Percentiles rank a stretch among this genome's conserved stretches.
phyloP scores from a whole-genome alignment of 306 rosid species.

The Argentina anserina region DNA sequence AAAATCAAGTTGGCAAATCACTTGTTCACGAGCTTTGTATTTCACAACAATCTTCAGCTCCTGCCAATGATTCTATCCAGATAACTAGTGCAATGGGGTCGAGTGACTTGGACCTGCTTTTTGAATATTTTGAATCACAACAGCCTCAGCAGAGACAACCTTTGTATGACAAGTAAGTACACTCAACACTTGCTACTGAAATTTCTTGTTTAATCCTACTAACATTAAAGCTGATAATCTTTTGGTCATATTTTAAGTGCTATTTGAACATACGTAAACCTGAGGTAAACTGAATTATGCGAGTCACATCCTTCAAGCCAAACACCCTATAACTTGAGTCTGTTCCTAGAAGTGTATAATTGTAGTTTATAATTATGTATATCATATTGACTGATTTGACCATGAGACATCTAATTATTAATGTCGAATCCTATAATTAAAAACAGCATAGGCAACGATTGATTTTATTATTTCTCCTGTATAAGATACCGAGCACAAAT shows the following conservation, averaged over 20 bases:
- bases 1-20: too few species aligned
- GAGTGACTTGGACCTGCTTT: slow-evolving; percentile 54
- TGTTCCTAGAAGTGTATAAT: neutral
- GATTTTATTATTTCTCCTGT: neutral
- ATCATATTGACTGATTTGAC: neutral
- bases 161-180: slow-evolving; percentile 62
- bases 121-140: slow-evolving; percentile 78
- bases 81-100: slow-evolving; percentile 18
- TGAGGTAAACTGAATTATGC: neutral
- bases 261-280: neutral
- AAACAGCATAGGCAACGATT: neutral
- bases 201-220: neutral
- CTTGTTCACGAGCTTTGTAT: neutral
- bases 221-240: neutral
- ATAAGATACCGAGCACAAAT: neutral
- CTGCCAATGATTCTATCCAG: slow-evolving; percentile 28
- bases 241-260: neutral
- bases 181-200: neutral
- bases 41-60: slow-evolving; percentile 29
- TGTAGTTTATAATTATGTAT: neutral
- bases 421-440: neutral
- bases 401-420: neutral
- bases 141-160: slow-evolving; percentile 79
- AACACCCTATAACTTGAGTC: neutral
- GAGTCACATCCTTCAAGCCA: neutral